A percentile compares a stretch with the other conserved stretches of the same genome.
Evolutionary conservation across 306 rosid species (phyloP).

Genomic region (Lagenaria siceraria): DNA sequence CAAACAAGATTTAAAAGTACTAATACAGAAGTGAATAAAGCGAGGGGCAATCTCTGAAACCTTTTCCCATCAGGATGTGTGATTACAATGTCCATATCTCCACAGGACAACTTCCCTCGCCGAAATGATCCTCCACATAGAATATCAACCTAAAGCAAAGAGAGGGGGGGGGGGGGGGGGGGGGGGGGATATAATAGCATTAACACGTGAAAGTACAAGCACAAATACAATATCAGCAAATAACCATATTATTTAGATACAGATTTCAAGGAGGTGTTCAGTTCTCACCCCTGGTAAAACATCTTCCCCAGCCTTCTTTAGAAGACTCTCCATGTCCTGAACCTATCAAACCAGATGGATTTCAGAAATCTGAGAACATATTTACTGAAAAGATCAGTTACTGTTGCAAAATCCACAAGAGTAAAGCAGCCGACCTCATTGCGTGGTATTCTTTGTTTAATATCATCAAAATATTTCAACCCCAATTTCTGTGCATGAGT

Average conservation of each 20-base stretch:
- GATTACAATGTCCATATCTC: constrained; percentile 79
- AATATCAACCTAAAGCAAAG: constrained; percentile 36
- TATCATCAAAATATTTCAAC: constrained; percentile 81
- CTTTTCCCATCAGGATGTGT: constrained; percentile 92
- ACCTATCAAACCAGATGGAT: constrained; percentile 38
- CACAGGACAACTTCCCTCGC: constrained; percentile 87
- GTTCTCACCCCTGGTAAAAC: constrained; percentile 64
- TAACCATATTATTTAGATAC: not conserved
- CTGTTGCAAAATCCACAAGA: not conserved
- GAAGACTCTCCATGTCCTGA: constrained; percentile 63
- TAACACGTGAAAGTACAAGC: not conserved
- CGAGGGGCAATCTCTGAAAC: constrained; percentile 16
- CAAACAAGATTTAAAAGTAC: not conserved
- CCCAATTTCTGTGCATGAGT: constrained; percentile 76
- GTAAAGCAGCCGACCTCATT: constrained; percentile 49
- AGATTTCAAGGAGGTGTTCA: not conserved
- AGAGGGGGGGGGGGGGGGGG: too few species aligned
- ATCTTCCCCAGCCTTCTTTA: constrained; percentile 63
- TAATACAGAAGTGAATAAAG: not conserved
- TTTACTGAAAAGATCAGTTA: not conserved
- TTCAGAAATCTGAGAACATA: not conserved
- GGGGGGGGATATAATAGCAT: too few species aligned
- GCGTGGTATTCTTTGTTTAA: constrained; percentile 67
- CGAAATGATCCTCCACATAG: constrained; percentile 91
- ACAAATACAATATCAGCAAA: not conserved